Evolutionary conservation across 257 asterid genomes (phyloP).

Genomic region (Avicennia marina): DNA sequence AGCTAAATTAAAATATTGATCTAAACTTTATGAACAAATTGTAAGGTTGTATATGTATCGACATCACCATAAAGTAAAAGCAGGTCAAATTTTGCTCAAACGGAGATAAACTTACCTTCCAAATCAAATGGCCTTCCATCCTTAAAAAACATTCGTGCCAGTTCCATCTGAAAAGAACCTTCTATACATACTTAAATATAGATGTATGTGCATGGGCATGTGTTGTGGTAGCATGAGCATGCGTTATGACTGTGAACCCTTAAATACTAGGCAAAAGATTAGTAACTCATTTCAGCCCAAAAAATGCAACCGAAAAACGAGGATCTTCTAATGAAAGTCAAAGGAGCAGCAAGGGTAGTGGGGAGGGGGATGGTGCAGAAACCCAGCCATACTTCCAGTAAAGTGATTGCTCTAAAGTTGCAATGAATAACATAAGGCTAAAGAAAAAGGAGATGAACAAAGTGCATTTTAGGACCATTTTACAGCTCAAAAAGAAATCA

Average conservation of each 20-base stretch:
- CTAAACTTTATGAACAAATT: conserved; percentile 7
- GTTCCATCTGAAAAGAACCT: conserved; percentile 53
- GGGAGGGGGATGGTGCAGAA: no score
- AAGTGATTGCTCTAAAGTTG: background rate
- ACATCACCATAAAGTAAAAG: background rate
- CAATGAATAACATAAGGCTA: background rate
- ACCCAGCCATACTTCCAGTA: no score
- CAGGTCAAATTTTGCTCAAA: background rate
- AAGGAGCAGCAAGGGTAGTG: no score
- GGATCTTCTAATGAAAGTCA: no score
- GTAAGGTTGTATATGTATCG: background rate
- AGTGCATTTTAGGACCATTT: background rate
- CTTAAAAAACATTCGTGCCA: conserved; percentile 63
- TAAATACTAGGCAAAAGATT: no score
- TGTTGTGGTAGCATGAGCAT: background rate
- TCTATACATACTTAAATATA: background rate
- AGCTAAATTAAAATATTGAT: conserved; percentile 10
- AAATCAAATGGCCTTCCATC: conserved; percentile 79
- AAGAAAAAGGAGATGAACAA: background rate
- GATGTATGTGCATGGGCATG: background rate
- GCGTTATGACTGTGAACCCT: background rate
- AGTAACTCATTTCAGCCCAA: no score
- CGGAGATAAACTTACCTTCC: conserved; percentile 48
- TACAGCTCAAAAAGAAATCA: background rate
- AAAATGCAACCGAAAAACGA: no score